These are phyloP conservation scores for Hypsizygus marmoreus DNA, from an alignment of 768 basidiomycete genomes.

Conservation along the genomic window DNA sequence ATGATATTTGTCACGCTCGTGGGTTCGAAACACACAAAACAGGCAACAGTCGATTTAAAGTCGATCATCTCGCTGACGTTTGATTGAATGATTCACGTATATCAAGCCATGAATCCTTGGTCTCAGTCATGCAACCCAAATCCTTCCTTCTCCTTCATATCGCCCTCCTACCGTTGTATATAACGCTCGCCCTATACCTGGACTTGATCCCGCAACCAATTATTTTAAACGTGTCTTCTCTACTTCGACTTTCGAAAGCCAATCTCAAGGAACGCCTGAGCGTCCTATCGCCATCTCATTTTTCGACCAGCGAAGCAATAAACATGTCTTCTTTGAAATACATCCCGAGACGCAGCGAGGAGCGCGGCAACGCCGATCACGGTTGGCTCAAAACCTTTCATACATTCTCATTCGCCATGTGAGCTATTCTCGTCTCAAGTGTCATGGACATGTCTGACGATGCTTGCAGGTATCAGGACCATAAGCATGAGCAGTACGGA, in stretches of 20 bases:
- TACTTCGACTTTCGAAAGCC: slow-evolving; percentile 37
- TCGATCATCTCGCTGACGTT: slow-evolving; percentile 9
- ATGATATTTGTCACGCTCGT: slow-evolving; percentile 13
- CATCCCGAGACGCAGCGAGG: slow-evolving; percentile 55
- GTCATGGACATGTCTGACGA: neutral
- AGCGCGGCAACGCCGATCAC: slow-evolving; percentile 75
- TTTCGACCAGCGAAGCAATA: slow-evolving; percentile 11
- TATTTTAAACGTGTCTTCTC: slow-evolving; percentile 38
- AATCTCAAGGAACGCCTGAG: slow-evolving; percentile 29
- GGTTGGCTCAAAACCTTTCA: slow-evolving; percentile 89
- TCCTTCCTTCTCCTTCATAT: slow-evolving; percentile 36
- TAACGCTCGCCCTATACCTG: slow-evolving; percentile 40
- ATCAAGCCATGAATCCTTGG: slow-evolving; percentile 9
- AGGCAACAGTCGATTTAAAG: no score
- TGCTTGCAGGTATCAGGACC: slow-evolving; percentile 57
- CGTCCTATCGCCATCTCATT: slow-evolving; percentile 10
- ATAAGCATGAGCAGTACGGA: slow-evolving; percentile 62
- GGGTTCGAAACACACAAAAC: slow-evolving; percentile 13
- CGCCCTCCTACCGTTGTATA: slow-evolving; percentile 40
- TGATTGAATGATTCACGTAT: slow-evolving; percentile 7
- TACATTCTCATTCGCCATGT: slow-evolving; percentile 78
- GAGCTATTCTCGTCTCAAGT: slow-evolving; percentile 25
- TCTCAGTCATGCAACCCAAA: slow-evolving; percentile 38
- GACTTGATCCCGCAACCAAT: slow-evolving; percentile 27
- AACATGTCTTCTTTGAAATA: slow-evolving; percentile 40